Evolutionary conservation across 805 yeast species (phyloP).

Genomic region (Lachancea meyersii): DNA sequence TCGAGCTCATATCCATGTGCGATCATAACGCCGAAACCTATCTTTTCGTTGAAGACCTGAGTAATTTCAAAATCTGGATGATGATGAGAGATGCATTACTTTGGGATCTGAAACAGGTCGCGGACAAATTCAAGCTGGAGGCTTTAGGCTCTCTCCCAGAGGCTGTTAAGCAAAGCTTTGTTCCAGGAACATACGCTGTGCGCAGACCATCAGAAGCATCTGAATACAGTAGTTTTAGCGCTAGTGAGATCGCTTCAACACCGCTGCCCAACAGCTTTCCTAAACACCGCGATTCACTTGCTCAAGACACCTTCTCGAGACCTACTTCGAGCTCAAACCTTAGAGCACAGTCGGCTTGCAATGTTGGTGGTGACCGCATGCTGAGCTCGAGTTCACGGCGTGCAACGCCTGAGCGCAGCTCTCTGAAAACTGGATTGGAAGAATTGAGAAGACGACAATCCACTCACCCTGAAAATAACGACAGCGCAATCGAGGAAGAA

Average conservation of each 20-base stretch:
- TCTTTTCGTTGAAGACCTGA: conserved; percentile 26
- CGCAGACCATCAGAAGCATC: conserved; percentile 12
- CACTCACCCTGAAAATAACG: background rate
- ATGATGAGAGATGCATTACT: conserved; percentile 30
- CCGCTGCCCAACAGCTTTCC: background rate
- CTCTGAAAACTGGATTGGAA: background rate
- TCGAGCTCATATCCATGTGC: conserved; percentile 27
- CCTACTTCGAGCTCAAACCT: background rate
- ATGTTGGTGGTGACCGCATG: background rate
- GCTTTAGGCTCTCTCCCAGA: conserved; percentile 1
- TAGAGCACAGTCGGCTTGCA: background rate
- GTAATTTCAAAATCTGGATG: conserved; percentile 30
- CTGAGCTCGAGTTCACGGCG: background rate
- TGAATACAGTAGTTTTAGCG: conserved; percentile 17
- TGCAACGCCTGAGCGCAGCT: background rate
- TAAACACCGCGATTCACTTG: background rate
- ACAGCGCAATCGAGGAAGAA: conserved; percentile 10
- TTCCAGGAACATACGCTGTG: background rate
- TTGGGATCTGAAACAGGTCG: conserved; percentile 27
- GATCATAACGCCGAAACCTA: conserved; percentile 31
- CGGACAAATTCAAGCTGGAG: conserved; percentile 1
- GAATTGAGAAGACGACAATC: conserved; percentile 8
- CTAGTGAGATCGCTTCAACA: conserved; percentile 17
- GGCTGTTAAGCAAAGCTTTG: background rate
- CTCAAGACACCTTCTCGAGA: background rate